Evolutionary conservation across 768 basidiomycete species (phyloP).

Genomic region (Trametes punicea): DNA sequence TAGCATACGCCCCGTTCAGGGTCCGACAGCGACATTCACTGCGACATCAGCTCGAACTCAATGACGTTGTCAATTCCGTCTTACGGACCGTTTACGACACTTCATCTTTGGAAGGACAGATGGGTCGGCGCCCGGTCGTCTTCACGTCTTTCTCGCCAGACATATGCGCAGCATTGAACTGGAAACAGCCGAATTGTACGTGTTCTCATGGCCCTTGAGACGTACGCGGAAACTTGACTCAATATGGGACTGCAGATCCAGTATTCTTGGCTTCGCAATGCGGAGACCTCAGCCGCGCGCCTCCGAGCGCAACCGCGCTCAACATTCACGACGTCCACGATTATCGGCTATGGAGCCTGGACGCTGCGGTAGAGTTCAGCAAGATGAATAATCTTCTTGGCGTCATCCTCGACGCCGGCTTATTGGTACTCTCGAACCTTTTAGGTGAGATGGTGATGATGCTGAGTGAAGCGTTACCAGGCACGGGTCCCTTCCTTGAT

Average conservation of each 20-base stretch:
- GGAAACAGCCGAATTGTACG: slow-evolving; percentile 99
- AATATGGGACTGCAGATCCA: slow-evolving; percentile 60
- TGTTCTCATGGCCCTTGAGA: slow-evolving; percentile 15
- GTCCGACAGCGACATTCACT: slow-evolving; percentile 43
- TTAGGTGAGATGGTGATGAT: not conserved
- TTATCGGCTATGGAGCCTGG: slow-evolving; percentile 62
- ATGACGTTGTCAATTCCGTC: slow-evolving; percentile 80
- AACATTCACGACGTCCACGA: slow-evolving; percentile 43
- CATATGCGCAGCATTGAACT: slow-evolving; percentile 88
- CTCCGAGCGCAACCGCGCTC: slow-evolving; percentile 38
- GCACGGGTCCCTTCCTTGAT: slow-evolving; percentile 87
- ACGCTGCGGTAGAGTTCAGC: slow-evolving; percentile 91
- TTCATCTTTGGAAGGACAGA: slow-evolving; percentile 47
- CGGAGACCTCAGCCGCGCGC: slow-evolving; percentile 50
- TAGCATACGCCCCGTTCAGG: slow-evolving; percentile 66
- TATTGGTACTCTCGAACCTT: slow-evolving; percentile 58
- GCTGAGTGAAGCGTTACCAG: slow-evolving; percentile 37
- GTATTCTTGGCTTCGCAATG: slow-evolving; percentile 93
- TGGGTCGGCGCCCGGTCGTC: slow-evolving; percentile 73
- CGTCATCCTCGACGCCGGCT: slow-evolving; percentile 80
- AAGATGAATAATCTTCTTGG: slow-evolving; percentile 91
- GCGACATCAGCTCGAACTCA: slow-evolving; percentile 63
- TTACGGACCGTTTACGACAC: slow-evolving; percentile 79
- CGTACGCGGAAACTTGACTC: slow-evolving; percentile 2
- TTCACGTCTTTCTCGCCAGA: slow-evolving; percentile 91